Evolutionary conservation across 768 basidiomycete genomes (phyloP).

Genomic region (Termitomyces heimii): DNA sequence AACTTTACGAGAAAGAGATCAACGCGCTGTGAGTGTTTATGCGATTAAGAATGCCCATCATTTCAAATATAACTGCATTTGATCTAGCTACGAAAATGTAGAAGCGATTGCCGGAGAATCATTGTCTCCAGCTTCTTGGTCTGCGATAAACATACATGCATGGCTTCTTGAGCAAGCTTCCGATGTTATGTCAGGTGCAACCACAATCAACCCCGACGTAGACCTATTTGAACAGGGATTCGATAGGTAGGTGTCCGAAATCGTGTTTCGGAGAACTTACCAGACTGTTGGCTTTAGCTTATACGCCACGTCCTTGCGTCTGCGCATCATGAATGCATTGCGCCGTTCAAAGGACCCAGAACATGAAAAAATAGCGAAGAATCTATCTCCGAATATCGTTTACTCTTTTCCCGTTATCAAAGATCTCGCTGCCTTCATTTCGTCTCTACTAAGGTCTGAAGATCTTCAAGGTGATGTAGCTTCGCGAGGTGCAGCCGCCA

Average conservation of each 20-base stretch:
- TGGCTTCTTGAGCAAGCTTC: constrained; percentile 3
- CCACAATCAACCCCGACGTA: not conserved
- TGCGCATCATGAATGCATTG: constrained; percentile 1
- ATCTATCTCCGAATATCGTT: constrained; percentile 30
- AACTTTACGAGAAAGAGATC: constrained; percentile 35
- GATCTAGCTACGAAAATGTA: constrained; percentile 2
- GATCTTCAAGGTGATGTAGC: not conserved
- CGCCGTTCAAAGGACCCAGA: not conserved
- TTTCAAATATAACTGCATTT: not conserved
- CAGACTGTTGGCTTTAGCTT: not conserved
- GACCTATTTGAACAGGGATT: constrained; percentile 8
- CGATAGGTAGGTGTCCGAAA: not conserved
- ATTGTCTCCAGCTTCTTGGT: not conserved
- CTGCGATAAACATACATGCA: not conserved
- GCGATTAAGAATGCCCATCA: not conserved
- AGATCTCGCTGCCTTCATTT: constrained; percentile 4
- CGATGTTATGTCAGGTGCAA: not conserved
- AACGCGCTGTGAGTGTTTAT: constrained; percentile 24
- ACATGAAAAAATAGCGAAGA: constrained; percentile 9
- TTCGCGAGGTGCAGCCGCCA: constrained; percentile 1
- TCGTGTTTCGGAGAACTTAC: not conserved
- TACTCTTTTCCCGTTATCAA: constrained; percentile 36
- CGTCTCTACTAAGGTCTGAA: not conserved
- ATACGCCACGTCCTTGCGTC: constrained; percentile 3
- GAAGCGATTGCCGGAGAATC: not conserved